A percentile compares a stretch with the other conserved stretches of the same genome.
These are phyloP conservation scores for Sarcodon sp. DNA, from an alignment of 768 basidiomycete species.

Conservation along the genomic window DNA sequence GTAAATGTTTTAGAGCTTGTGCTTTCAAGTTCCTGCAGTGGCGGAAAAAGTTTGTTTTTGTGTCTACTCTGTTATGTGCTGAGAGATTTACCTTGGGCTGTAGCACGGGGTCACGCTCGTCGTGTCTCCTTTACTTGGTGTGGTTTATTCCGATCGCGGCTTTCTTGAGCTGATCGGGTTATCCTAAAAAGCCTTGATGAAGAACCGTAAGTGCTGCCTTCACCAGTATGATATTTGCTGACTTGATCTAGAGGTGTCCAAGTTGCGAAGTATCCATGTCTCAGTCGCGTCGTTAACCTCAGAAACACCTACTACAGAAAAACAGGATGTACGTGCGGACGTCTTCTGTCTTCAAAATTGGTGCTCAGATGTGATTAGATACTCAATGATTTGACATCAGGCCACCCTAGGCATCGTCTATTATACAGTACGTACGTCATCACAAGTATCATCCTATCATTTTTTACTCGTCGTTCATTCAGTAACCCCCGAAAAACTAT, in stretches of 20 bases:
- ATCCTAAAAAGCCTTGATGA: conserved; percentile 52
- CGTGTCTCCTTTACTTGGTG: conserved; percentile 67
- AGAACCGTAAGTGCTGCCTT: conserved; percentile 47
- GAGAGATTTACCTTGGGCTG: not conserved
- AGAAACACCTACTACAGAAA: conserved; percentile 43
- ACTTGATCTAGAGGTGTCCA: conserved; percentile 42
- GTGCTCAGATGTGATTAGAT: conserved; percentile 29
- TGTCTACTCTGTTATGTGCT: conserved; percentile 1
- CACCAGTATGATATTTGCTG: not conserved
- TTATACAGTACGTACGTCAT: conserved; percentile 47
- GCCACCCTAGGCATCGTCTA: conserved; percentile 42
- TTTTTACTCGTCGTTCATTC: not conserved
- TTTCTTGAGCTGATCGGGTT: not conserved
- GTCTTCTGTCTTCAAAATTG: not conserved
- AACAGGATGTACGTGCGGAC: conserved; percentile 28
- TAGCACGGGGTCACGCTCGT: conserved; percentile 64
- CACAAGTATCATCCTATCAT: not conserved
- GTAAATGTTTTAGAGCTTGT: conserved; percentile 43
- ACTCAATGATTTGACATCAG: conserved; percentile 43
- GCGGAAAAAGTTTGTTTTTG: conserved; percentile 36
- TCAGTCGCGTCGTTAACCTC: conserved; percentile 53
- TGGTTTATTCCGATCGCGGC: conserved; percentile 7
- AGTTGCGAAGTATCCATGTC: conserved; percentile 39
- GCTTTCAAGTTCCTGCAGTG: conserved; percentile 76
- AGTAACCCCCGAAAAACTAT: conserved; percentile 75